A percentile compares a stretch with the other conserved stretches of the same genome.
These are phyloP conservation scores for Rhizopogon salebrosus DNA, from an alignment of 768 basidiomycete species.

Conservation along the genomic window DNA sequence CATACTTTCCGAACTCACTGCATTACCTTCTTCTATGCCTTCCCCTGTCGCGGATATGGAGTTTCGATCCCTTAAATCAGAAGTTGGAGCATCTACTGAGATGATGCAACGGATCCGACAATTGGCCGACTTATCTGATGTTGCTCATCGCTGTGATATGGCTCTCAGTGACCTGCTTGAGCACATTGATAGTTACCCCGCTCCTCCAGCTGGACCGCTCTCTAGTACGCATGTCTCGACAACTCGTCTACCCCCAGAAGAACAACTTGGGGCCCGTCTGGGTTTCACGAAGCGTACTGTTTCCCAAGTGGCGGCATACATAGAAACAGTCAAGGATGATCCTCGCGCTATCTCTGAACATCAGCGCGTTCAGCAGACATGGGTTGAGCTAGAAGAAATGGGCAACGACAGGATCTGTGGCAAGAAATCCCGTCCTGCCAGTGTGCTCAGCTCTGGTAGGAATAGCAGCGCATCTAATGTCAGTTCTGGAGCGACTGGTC, in stretches of 20 bases:
- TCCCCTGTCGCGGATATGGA: slow-evolving; percentile 48
- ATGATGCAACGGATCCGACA: slow-evolving; percentile 47
- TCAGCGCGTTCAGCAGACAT: slow-evolving; percentile 70
- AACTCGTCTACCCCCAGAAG: slow-evolving; percentile 47
- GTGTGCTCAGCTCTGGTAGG: slow-evolving; percentile 60
- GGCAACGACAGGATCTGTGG: slow-evolving; percentile 58
- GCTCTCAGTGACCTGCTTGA: slow-evolving; percentile 81
- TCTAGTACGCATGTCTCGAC: slow-evolving; percentile 45
- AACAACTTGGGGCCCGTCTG: slow-evolving; percentile 60
- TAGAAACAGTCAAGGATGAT: slow-evolving; percentile 49
- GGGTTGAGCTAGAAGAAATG: slow-evolving; percentile 81
- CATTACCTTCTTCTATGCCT: slow-evolving; percentile 39
- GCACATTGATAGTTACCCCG: slow-evolving; percentile 81
- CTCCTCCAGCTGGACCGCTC: slow-evolving; percentile 44
- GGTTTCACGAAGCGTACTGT: slow-evolving; percentile 56
- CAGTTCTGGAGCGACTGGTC: slow-evolving; percentile 13
- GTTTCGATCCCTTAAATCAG: slow-evolving; percentile 52
- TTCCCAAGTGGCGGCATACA: slow-evolving; percentile 38
- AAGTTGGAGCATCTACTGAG: slow-evolving; percentile 47
- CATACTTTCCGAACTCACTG: slow-evolving; percentile 40
- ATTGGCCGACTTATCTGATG: slow-evolving; percentile 49
- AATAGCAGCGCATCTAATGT: slow-evolving; percentile 46
- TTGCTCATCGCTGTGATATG: slow-evolving; percentile 57
- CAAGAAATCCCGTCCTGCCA: slow-evolving; percentile 59
- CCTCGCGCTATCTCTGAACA: slow-evolving; percentile 54